phyloP scores from a whole-genome alignment of 179 eudicot genomes.

The Gypsophila paniculata region DNA sequence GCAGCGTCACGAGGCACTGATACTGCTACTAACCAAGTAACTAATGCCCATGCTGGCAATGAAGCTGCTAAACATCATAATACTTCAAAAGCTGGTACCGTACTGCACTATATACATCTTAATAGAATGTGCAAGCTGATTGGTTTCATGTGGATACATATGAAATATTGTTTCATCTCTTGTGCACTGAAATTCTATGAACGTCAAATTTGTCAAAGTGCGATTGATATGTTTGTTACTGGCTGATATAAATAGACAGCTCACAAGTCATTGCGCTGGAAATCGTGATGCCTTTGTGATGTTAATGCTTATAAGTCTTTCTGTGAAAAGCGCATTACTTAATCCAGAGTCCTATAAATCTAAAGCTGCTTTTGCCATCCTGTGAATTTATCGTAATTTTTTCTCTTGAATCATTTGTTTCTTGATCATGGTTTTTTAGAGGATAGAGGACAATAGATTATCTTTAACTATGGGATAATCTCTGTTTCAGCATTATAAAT shows the following conservation, averaged over 20 bases:
- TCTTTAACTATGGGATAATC: neutral
- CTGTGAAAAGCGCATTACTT: neutral
- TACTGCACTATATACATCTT: neutral
- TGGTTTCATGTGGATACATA: neutral
- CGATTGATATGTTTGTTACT: neutral
- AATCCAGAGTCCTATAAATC: neutral
- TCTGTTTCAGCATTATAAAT: neutral
- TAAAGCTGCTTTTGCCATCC: neutral
- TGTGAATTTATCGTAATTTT: neutral
- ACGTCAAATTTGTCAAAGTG: neutral
- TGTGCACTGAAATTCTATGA: neutral
- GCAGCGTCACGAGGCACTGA: slow-evolving; percentile 31
- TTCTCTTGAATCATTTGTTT: neutral
- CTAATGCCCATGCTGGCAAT: slow-evolving; percentile 17
- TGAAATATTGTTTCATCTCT: neutral
- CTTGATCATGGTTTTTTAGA: neutral
- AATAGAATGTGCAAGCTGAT: neutral
- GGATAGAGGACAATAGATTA: neutral
- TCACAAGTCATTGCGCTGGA: neutral
- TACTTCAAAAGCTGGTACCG: slow-evolving; percentile 39
- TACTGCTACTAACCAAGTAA: slow-evolving; percentile 19
- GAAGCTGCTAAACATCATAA: slow-evolving; percentile 30
- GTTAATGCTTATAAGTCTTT: neutral
- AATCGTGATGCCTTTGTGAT: neutral
- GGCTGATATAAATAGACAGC: neutral